Base-by-base conservation (phyloP, 202 grass and related monocot genomes). In the Dendrocalamus latiflorus region DNA sequence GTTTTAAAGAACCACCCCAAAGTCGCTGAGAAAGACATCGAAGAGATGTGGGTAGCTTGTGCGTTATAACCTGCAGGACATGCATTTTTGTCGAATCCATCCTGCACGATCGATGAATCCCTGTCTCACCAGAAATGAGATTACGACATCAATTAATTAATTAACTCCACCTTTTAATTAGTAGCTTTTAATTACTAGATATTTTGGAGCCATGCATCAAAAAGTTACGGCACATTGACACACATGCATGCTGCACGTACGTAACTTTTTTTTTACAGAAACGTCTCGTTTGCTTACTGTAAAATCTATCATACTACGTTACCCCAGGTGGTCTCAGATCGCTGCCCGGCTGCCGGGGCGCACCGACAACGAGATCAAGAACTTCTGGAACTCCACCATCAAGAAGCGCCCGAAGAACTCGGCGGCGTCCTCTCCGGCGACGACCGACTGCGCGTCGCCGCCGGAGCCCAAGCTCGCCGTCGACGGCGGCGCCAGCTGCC, bases 351-450 rank as follows among this genome's bases (percentile, higher is more conserved):
- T 98, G 68, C 92, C 90, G 16, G 94, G 94, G 41, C 92, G 94
- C 49, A 97, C 94, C 30, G 94, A 97, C 70, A 97, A 97, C 49
- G 94, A 97, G 88, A 97, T 97, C 71, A 97, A 97, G 84, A 97
- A 97, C 77, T 98, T 98, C 57, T 98, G 95, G 95, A 98, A 98
- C 90, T 98, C 95, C 44, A 95, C 92, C 75, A 95, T 95, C 82
- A 98, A 98, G 84, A 98, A 93, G 80, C 87, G 92, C 25, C 89
- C 94, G 16, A 94, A 95, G 87, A 58, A 24, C 70, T 80, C 83
- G 26, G n/a, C 56, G 43, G 53, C 72, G 48, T 79, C 79, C 65
- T 84, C 86, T 44, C 86, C 75, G 7, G 78, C 68, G 16, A 75
- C 68, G 49, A 72, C 65, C 14, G 71, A 90, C 1, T 75, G 82